Evolutionary conservation across 495 filamentous ascomycete genomes (phyloP).

Genomic region (Penicillium turbatum): DNA sequence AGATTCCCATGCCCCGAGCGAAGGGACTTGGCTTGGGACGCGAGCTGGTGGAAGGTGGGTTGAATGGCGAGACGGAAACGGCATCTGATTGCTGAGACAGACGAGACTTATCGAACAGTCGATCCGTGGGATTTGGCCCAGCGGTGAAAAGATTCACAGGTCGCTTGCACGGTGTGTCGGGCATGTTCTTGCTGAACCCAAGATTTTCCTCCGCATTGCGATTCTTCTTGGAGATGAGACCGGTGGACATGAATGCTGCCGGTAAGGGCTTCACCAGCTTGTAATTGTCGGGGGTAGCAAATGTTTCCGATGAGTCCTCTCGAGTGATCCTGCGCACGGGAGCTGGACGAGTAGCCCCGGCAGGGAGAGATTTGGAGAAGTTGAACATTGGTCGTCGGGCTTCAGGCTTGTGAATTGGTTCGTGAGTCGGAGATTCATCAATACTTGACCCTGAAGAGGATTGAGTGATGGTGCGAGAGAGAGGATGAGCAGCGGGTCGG

Average conservation of each 20-base stretch:
- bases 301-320: constrained; percentile 50
- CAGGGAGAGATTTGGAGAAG: constrained; percentile 78
- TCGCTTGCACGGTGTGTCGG: constrained; percentile 95
- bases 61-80: constrained; percentile 60
- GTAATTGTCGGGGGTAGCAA: constrained; percentile 80
- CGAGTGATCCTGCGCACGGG: constrained; percentile 33
- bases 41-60: constrained; percentile 36
- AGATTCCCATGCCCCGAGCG: constrained; percentile 63
- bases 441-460: constrained; percentile 79
- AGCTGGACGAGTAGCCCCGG: constrained; percentile 55
- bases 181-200: constrained; percentile 51
- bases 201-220: constrained; percentile 52
- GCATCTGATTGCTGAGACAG: constrained; percentile 61
- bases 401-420: constrained; percentile 52
- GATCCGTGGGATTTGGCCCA: constrained; percentile 52
- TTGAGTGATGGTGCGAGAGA: constrained; percentile 78
- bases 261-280: constrained; percentile 78
- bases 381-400: constrained; percentile 52
- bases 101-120: constrained; percentile 49
- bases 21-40: constrained; percentile 53
- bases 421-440: constrained; percentile 70
- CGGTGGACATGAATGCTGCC: constrained; percentile 89
- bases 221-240: constrained; percentile 82
- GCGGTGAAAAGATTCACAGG: constrained; percentile 60
- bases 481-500: constrained; percentile 62